phyloP scores from a whole-genome alignment of 2,329 filamentous ascomycete species.

The Talaromyces pinophilus region DNA sequence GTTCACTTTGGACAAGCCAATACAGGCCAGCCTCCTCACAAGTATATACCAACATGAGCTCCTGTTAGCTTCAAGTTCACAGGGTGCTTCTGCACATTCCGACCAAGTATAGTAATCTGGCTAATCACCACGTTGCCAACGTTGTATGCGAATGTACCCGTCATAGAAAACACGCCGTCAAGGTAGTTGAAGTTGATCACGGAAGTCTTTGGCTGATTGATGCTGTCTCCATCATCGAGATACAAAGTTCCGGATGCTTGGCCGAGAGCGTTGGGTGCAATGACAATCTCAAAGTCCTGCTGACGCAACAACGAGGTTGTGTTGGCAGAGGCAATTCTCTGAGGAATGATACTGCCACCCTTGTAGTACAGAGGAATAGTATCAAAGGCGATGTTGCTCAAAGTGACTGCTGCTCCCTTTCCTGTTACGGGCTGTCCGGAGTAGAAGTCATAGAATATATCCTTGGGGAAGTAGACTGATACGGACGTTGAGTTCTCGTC shows the following conservation, averaged over 20 bases:
- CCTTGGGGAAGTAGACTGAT: conserved; percentile 58
- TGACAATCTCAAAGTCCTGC: conserved; percentile 68
- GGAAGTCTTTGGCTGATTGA: conserved; percentile 59
- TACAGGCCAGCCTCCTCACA: neutral
- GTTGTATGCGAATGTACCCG: conserved; percentile 34
- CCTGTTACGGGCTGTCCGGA: conserved; percentile 52
- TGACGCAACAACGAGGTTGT: conserved; percentile 63
- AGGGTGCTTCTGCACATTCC: conserved; percentile 23
- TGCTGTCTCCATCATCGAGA: conserved; percentile 72
- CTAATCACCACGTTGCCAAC: conserved; percentile 34
- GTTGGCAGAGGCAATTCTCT: conserved; percentile 56
- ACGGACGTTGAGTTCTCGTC: conserved; percentile 56
- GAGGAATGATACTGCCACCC: conserved; percentile 62
- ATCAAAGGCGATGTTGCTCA: conserved; percentile 51
- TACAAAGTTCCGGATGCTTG: conserved; percentile 69
- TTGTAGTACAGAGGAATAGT: conserved; percentile 65
- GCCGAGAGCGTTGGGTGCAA: conserved; percentile 65
- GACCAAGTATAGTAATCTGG: conserved; percentile 37
- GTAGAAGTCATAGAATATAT: conserved; percentile 63
- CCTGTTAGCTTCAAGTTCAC: conserved; percentile 18
- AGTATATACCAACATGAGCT: neutral
- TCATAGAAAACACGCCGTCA: conserved; percentile 43
- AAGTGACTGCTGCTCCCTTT: conserved; percentile 46
- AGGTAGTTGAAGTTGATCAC: conserved; percentile 63
- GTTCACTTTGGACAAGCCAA: neutral